Percentiles rank a stretch among this genome's conserved stretches.
phyloP scores from a whole-genome alignment of 169 alveolate genomes.

The Eimeria falciformis region DNA sequence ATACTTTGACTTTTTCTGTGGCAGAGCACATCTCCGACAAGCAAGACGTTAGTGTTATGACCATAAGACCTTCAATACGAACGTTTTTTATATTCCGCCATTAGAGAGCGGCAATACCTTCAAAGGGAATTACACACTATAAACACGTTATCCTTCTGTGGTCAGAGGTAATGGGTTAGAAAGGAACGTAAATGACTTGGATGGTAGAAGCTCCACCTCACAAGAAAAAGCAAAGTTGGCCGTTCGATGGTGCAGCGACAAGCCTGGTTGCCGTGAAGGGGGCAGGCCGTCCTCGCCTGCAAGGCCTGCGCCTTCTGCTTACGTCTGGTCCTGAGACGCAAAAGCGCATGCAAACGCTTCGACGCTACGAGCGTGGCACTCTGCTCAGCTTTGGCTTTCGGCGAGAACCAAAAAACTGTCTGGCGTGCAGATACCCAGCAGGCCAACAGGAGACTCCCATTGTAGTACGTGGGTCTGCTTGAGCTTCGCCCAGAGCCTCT shows the following conservation, averaged over 20 bases:
- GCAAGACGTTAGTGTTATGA: neutral
- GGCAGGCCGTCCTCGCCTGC: conserved; percentile 72
- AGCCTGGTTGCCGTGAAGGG: conserved; percentile 71
- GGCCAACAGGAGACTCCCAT: too few relatives aligned
- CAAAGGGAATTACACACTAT: neutral
- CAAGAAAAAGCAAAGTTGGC: conserved; percentile 41
- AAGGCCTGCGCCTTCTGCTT: conserved; percentile 52
- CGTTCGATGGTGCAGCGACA: conserved; percentile 73
- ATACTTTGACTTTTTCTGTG: conserved; percentile 21
- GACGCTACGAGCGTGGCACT: too few relatives aligned
- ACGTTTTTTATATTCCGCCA: too few relatives aligned
- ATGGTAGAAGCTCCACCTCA: neutral
- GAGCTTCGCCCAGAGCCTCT: too few relatives aligned
- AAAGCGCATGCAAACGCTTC: too few relatives aligned
- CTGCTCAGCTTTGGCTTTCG: too few relatives aligned
- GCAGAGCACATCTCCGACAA: neutral
- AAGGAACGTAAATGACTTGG: too few relatives aligned
- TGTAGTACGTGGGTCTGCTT: too few relatives aligned
- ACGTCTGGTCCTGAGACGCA: conserved; percentile 11
- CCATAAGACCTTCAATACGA: neutral
- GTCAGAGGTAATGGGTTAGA: too few relatives aligned
- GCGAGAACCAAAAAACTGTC: too few relatives aligned
- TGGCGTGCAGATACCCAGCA: too few relatives aligned
- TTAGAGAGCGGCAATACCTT: neutral
- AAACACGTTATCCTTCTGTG: too few relatives aligned